Evolutionary conservation across 441 rosid species (phyloP).

Genomic region (Erodium texanum): DNA sequence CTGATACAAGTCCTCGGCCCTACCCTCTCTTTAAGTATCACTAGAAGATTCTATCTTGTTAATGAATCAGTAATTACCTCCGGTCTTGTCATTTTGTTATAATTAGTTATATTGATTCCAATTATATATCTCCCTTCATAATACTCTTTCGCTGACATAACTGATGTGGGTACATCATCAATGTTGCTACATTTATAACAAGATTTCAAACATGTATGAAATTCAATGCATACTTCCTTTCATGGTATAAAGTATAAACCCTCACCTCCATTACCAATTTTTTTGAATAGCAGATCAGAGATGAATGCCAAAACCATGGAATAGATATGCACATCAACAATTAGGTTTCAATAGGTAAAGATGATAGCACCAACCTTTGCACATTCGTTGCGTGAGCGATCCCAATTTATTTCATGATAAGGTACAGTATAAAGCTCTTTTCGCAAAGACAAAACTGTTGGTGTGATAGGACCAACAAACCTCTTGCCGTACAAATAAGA

Average conservation of each 20-base stretch:
- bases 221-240: background rate
- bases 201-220: background rate
- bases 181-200: background rate
- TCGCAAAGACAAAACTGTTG: constrained; percentile 54
- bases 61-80: background rate
- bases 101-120: background rate
- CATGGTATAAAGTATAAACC: background rate
- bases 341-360: background rate
- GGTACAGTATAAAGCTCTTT: constrained; percentile 57
- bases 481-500: constrained; percentile 25
- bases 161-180: background rate
- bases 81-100: background rate
- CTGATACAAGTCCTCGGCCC: constrained; percentile 3
- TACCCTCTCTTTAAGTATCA: background rate
- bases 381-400: constrained; percentile 52
- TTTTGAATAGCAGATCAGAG: background rate
- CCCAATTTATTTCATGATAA: constrained; percentile 66
- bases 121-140: background rate
- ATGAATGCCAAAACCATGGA: background rate
- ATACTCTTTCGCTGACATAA: background rate
- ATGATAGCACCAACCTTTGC: constrained; percentile 55
- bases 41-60: background rate
- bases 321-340: background rate
- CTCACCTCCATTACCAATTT: background rate
- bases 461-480: constrained; percentile 56